phyloP scores from a whole-genome alignment of 2,329 filamentous ascomycete species.

The Colletotrichum cereale region DNA sequence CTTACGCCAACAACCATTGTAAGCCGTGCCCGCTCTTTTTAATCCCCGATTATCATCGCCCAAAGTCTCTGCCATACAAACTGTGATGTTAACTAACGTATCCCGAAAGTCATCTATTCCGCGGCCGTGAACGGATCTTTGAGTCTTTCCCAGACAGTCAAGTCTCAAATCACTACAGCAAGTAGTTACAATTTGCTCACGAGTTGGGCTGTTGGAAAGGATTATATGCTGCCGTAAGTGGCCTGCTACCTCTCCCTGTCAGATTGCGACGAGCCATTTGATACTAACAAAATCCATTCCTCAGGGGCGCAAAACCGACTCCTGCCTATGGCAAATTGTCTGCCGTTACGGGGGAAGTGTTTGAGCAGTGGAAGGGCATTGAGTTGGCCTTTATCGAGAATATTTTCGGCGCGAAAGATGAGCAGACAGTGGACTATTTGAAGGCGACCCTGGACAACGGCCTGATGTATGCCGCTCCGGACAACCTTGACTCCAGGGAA shows the following conservation, averaged over 20 bases:
- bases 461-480: conserved; percentile 3
- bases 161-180: neutral
- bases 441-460: conserved; percentile 16
- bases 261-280: neutral
- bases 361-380: conserved; percentile 23
- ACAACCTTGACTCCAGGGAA: conserved; percentile 9
- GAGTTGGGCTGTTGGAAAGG: conserved; percentile 26
- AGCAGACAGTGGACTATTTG: neutral
- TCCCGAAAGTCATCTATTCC: conserved; percentile 1
- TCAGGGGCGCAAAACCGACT: neutral
- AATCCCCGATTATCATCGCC: neutral
- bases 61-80: neutral
- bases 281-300: neutral
- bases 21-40: neutral
- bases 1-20: conserved; percentile 19
- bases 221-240: conserved; percentile 26
- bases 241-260: accelerated
- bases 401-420: conserved; percentile 8
- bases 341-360: conserved; percentile 17
- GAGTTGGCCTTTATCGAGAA: conserved; percentile 3
- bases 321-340: neutral
- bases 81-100: neutral
- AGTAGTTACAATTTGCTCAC: conserved; percentile 24
- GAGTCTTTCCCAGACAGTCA: neutral
- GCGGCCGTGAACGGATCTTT: neutral